A percentile compares a stretch with the other conserved stretches of the same genome.
Conservation (phyloP, 176 grass and related monocot genomes). For the Ensete ventricosum region DNA sequence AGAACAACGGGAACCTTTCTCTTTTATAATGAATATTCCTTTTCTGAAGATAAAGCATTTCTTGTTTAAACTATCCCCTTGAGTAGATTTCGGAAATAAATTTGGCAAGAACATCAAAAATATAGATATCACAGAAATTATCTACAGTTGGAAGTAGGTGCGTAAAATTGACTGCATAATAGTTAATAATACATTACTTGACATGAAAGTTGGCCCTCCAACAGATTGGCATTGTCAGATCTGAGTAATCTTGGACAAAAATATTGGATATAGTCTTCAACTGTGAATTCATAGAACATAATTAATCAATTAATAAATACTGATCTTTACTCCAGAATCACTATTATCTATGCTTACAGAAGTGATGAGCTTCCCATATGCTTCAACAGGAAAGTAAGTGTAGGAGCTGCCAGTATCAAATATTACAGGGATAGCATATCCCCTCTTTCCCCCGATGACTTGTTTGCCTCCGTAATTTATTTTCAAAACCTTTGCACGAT, state of each 20-base stretch:
- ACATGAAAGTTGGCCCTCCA: constrained; percentile 65
- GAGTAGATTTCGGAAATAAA: neutral
- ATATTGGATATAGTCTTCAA: constrained; percentile 29
- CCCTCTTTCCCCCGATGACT: constrained; percentile 23
- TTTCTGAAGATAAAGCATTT: too few relatives aligned
- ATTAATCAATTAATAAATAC: constrained; percentile 7
- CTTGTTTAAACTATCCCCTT: too few relatives aligned
- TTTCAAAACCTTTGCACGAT: constrained; percentile 47
- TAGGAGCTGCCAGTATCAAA: constrained; percentile 98
- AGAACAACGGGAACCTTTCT: too few relatives aligned
- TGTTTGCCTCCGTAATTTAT: constrained; percentile 60
- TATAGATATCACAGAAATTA: neutral
- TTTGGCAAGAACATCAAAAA: neutral
- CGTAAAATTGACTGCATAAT: neutral
- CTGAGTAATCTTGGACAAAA: constrained; percentile 66
- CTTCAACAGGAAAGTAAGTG: constrained; percentile 85
- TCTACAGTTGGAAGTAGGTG: too few relatives aligned
- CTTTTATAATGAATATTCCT: too few relatives aligned
- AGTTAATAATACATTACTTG: constrained; percentile 43
- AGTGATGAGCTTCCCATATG: constrained; percentile 56
- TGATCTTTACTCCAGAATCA: neutral
- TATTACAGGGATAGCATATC: constrained; percentile 56
- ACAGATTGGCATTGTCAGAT: constrained; percentile 69
- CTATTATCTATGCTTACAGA: constrained; percentile 38
- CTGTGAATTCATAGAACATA: constrained; percentile 31